Base-by-base conservation (phyloP, 495 filamentous ascomycete species). In the Penicillium roqueforti region DNA sequence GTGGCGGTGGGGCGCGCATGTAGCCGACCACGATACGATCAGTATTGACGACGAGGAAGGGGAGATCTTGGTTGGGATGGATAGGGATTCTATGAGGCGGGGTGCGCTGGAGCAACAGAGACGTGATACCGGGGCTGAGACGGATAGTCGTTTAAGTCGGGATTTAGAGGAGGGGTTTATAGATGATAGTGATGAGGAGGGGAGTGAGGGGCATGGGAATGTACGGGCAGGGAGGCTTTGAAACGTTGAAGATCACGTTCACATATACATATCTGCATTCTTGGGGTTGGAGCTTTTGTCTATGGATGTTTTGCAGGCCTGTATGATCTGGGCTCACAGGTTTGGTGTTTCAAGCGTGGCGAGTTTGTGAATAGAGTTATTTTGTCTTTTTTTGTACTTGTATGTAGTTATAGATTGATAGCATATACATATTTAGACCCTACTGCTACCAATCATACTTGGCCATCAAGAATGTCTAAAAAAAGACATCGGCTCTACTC, bases 91-190 rank as follows among this genome's bases (percentile, higher is more conserved):
- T 26, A 53, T 70, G 39, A 67, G 79, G 41, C 59, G 81, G 46
- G 77, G 80, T 49, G 80, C 74, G 41, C 51, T 80, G 60, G 70
- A 79, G 56, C 14, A 36, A 16, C 54, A 70, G 69, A 54, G 77
- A 70, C 61, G 76, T 63, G 53, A 75, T 68, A 59, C 56, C 25
- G 57, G 57, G 51, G 58, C 57, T 26, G 76, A 76, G 28, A 55
- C 67, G 19, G 74, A 80, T 48, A 72, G 82, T 54, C 78, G 91
- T 56, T 62, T 95, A 45, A 91, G 88, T 73, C 79, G 89, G 65
- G 91, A 96, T 32, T 65, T 95, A 50, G 89, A 93, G 68, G 82
- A 88, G 54, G 89, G 88, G 1, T 95, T 95, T 64, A 84, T 82
- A 75, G 87, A 91, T 71, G 87, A 90, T 63, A 91, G 88, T 66